Percentiles rank a stretch among this genome's conserved stretches.
phyloP scores from a whole-genome alignment of 352 stramenopile species.

The Peronospora farinosa region DNA sequence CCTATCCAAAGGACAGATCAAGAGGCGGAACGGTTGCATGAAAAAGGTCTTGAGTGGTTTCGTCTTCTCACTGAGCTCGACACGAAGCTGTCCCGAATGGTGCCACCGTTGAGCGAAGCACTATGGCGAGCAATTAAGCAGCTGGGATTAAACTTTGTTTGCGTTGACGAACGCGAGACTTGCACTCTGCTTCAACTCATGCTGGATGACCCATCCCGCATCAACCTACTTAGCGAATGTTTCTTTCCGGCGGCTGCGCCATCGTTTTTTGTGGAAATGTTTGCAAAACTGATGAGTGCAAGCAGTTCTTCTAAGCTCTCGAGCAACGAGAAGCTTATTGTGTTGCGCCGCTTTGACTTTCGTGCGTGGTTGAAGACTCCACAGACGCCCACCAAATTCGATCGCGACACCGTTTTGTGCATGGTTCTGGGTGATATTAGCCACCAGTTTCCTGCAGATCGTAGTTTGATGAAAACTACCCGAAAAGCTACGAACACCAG shows the following conservation, averaged over 20 bases:
- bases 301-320: slow-evolving; percentile 63
- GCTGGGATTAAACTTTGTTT: slow-evolving; percentile 71
- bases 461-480: slow-evolving; percentile 17
- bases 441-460: slow-evolving; percentile 46
- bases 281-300: slow-evolving; percentile 78
- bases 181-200: slow-evolving; percentile 76
- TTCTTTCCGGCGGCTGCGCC: slow-evolving; percentile 72
- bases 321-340: slow-evolving; percentile 59
- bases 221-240: slow-evolving; percentile 74
- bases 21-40: slow-evolving; percentile 47
- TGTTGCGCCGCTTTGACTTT: slow-evolving; percentile 77
- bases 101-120: slow-evolving; percentile 76
- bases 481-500: slow-evolving; percentile 17
- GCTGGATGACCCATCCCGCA: slow-evolving; percentile 76
- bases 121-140: slow-evolving; percentile 81
- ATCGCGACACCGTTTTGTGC: slow-evolving; percentile 72
- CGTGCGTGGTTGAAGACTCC: slow-evolving; percentile 56
- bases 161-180: slow-evolving; percentile 75
- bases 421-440: slow-evolving; percentile 74
- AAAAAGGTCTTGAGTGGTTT: slow-evolving; percentile 81
- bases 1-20: slow-evolving; percentile 28
- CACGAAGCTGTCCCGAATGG: slow-evolving; percentile 72
- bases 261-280: slow-evolving; percentile 81
- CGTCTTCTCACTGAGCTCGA: slow-evolving; percentile 69
- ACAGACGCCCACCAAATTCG: slow-evolving; percentile 58